Conservation (phyloP, 345 rosid genomes). For the Populus davidiana region DNA sequence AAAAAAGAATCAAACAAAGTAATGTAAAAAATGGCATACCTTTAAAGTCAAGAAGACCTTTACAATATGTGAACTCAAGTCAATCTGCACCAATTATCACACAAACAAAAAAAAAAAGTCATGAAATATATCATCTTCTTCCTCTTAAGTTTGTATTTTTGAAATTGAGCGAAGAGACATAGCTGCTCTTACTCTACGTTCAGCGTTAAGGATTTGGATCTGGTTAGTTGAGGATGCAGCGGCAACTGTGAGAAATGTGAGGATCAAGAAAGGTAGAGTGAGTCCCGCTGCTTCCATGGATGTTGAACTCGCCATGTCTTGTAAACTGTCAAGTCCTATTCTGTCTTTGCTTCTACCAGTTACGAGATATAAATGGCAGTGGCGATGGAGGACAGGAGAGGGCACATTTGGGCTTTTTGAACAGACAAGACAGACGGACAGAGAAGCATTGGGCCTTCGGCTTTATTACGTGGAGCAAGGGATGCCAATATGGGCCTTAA, state of each 20-base stretch:
- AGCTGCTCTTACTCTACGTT: slow-evolving; percentile 62
- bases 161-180: background rate
- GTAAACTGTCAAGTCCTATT: background rate
- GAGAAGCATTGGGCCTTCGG: background rate
- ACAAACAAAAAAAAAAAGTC: background rate
- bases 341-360: background rate
- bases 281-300: slow-evolving; percentile 44
- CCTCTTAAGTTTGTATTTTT: background rate
- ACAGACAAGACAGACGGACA: background rate
- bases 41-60: slow-evolving; percentile 79
- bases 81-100: slow-evolving; percentile 65
- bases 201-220: slow-evolving; percentile 76
- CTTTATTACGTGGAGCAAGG: background rate
- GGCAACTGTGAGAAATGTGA: slow-evolving; percentile 33
- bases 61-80: slow-evolving; percentile 79
- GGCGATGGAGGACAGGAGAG: background rate
- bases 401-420: background rate
- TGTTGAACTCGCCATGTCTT: slow-evolving; percentile 6
- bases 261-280: slow-evolving; percentile 30
- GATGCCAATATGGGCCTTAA: background rate
- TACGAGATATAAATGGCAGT: background rate
- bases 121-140: background rate
- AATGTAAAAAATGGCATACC: slow-evolving; percentile 42
- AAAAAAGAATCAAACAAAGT: background rate
- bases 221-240: slow-evolving; percentile 42